A percentile compares a stretch with the other conserved stretches of the same genome.
phyloP scores from a whole-genome alignment of 805 yeast species.

The Wickerhamiella spandovensis region DNA sequence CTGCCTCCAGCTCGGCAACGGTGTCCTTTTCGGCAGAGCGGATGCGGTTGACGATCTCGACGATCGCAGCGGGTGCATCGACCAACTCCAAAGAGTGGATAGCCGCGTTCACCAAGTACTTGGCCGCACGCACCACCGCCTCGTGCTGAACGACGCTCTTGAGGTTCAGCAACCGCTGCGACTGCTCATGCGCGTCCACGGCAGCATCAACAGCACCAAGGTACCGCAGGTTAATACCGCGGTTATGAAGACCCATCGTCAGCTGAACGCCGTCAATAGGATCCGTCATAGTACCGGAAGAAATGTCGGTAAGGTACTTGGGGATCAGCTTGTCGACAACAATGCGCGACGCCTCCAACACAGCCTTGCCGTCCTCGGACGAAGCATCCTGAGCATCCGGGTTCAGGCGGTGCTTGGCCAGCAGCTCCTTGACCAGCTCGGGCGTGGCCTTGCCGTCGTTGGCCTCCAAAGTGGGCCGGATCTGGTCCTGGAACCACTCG shows the following conservation, averaged over 20 bases:
- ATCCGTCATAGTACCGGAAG: slow-evolving; percentile 32
- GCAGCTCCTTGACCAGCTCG: slow-evolving; percentile 33
- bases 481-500: slow-evolving; percentile 72
- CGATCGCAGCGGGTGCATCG: slow-evolving; percentile 45
- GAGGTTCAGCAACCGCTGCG: slow-evolving; percentile 33
- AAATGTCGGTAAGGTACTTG: slow-evolving; percentile 43
- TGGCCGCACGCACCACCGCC: slow-evolving; percentile 66
- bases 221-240: slow-evolving; percentile 83
- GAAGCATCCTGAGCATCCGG: slow-evolving; percentile 43
- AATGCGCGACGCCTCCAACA: slow-evolving; percentile 55
- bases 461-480: slow-evolving; percentile 41
- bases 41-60: slow-evolving; percentile 60
- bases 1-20: slow-evolving; percentile 29
- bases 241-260: slow-evolving; percentile 51
- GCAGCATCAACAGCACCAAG: slow-evolving; percentile 47
- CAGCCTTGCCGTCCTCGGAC: slow-evolving; percentile 43
- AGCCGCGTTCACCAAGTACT: slow-evolving; percentile 51
- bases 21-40: slow-evolving; percentile 19
- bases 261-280: slow-evolving; percentile 80
- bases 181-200: slow-evolving; percentile 16
- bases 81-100: slow-evolving; percentile 36
- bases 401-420: slow-evolving; percentile 47
- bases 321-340: slow-evolving; percentile 48
- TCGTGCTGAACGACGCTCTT: slow-evolving; percentile 42
- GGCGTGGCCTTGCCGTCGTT: slow-evolving; percentile 8